These are phyloP conservation scores for Hygrophoropsis aurantiaca DNA, from an alignment of 768 basidiomycete species.

Conservation along the genomic window DNA sequence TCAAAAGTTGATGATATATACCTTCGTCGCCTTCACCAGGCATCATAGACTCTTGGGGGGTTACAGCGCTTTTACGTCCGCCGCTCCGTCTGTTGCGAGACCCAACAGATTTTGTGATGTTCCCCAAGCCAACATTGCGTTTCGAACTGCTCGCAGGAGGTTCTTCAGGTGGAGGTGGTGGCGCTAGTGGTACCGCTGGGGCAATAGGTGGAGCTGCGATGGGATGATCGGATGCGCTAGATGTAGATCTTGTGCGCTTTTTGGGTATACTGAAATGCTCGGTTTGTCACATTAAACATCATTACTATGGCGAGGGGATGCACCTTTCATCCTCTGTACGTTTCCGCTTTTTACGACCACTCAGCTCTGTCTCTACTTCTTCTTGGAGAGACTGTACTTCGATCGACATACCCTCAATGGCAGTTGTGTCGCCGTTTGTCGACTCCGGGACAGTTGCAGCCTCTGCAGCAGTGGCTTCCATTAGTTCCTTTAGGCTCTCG, in stretches of 20 bases:
- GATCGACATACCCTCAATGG: too few relatives aligned
- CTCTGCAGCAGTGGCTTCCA: slow-evolving; percentile 73
- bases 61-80: slow-evolving; percentile 24
- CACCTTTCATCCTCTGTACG: slow-evolving; percentile 72
- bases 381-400: slow-evolving; percentile 44
- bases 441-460: slow-evolving; percentile 54
- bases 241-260: slow-evolving; percentile 78
- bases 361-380: slow-evolving; percentile 41
- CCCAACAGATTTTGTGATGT: slow-evolving; percentile 21
- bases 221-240: slow-evolving; percentile 62
- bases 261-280: slow-evolving; percentile 42
- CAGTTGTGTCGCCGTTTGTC: slow-evolving; percentile 28
- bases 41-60: slow-evolving; percentile 20
- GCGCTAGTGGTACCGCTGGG: slow-evolving; percentile 38
- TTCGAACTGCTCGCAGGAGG: slow-evolving; percentile 7
- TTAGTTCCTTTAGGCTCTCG: slow-evolving; percentile 77
- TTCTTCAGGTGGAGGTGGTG: slow-evolving; percentile 32
- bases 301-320: slow-evolving; percentile 25
- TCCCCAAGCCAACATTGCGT: slow-evolving; percentile 13
- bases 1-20: slow-evolving; percentile 27
- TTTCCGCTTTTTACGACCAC: slow-evolving; percentile 69
- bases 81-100: slow-evolving; percentile 30
- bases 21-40: slow-evolving; percentile 64
- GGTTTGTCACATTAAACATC: not conserved
- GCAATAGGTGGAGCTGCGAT: slow-evolving; percentile 38